A percentile compares a stretch with the other conserved stretches of the same genome.
These are phyloP conservation scores for Ogataea saltuana DNA, from an alignment of 805 yeast genomes.

Conservation along the genomic window DNA sequence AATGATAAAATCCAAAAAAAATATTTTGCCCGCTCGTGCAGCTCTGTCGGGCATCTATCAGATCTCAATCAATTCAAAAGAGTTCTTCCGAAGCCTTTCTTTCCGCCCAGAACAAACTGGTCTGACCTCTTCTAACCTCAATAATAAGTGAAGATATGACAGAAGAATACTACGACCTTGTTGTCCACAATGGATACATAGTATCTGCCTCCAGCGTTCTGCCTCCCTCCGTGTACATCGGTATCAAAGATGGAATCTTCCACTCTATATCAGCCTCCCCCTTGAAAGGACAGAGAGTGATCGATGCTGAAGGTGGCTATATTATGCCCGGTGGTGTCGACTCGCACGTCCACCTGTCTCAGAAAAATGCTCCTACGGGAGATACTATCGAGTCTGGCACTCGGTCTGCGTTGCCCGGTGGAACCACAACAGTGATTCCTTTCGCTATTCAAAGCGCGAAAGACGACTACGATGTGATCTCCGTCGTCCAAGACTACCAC, in stretches of 20 bases:
- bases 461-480: slow-evolving; percentile 26
- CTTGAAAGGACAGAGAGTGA: slow-evolving; percentile 17
- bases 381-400: slow-evolving; percentile 48
- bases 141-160: no score
- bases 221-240: slow-evolving; percentile 39
- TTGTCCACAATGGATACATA: slow-evolving; percentile 35
- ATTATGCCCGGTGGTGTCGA: slow-evolving; percentile 56
- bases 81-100: no score
- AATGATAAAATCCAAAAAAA: no score
- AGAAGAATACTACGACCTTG: slow-evolving; percentile 32
- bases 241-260: slow-evolving; percentile 32
- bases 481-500: slow-evolving; percentile 26
- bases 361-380: slow-evolving; percentile 42
- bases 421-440: slow-evolving; percentile 49
- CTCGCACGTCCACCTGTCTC: slow-evolving; percentile 50
- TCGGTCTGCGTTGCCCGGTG: slow-evolving; percentile 49
- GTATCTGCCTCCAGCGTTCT: slow-evolving; percentile 34
- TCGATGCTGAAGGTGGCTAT: slow-evolving; percentile 48
- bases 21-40: neutral
- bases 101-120: no score
- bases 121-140: neutral
- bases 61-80: no score
- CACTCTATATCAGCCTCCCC: slow-evolving; percentile 23
- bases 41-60: no score
- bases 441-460: slow-evolving; percentile 46